Evolutionary conservation across 2,329 filamentous ascomycete species (phyloP), one percentile per base, ranked within the genome.

Genomic region (Diaporthe ilicicola): DNA sequence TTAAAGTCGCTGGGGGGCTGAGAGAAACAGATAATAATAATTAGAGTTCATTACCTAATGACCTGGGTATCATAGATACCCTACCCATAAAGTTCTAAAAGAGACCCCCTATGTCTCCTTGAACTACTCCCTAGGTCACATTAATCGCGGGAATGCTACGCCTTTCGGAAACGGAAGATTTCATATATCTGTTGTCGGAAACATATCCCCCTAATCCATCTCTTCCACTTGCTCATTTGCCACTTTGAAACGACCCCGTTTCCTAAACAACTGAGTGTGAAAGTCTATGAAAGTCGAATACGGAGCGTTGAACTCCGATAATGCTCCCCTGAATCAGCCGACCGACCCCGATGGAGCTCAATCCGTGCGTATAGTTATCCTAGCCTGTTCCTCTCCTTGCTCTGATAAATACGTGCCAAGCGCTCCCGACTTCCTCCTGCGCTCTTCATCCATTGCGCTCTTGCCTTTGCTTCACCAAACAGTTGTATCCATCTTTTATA

Each of bases 321-420:
- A 54, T 54, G 51, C 29, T 54, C 51, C 51, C 51, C 29, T 54
- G 51, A 54, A 54, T 54, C 29, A 54, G 51, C 17, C 34, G 29
- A 34, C 19, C 34, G 51, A 54, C 51, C 2, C 19, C 51, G 15
- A 29, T 22, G 51, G 9, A 34, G 19, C 29, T n/a, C 29, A 17
- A 54, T 34, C 29, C 9, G 51, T 34, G n/a, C 46, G 29, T 34
- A 34, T 54, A 7, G n/a, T n/a, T n/a, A n/a, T 29, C 51, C 27
- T 19, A 29, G 51, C 51, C 24, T 27, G 9, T 12, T 17, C 17
- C 7, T 54, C 19, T 54, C 3, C 29, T 34, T 1, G 12, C 27
- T 32, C 50, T 32, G 19, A 54, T 54, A 54, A 54, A 54, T 54
- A 54, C 29, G 27, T 34, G 29, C 29, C 29, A 54, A 34, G 51